phyloP scores from a whole-genome alignment of 2,329 filamentous ascomycete genomes.

The Botryotinia convoluta region DNA sequence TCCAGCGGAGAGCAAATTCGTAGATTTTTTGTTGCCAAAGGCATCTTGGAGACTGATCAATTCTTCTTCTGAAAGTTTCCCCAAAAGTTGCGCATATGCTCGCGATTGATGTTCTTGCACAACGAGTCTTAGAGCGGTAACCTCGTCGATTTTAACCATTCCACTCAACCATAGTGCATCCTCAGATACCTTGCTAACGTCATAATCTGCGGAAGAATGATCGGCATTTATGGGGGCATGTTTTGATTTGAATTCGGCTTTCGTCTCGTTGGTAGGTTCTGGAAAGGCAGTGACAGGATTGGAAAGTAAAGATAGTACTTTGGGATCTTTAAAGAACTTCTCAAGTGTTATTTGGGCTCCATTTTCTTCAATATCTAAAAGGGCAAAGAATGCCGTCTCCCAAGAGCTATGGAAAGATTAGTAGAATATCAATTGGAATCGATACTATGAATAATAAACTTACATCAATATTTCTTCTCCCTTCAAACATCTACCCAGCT shows the following conservation, averaged over 20 bases:
- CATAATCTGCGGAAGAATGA: slow-evolving; percentile 64
- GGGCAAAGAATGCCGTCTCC: slow-evolving; percentile 57
- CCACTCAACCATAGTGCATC: slow-evolving; percentile 86
- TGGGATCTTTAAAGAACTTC: slow-evolving; percentile 68
- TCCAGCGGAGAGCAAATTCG: slow-evolving; percentile 52
- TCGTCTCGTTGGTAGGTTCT: slow-evolving; percentile 59
- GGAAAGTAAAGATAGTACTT: slow-evolving; percentile 66
- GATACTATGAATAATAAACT: slow-evolving; percentile 37
- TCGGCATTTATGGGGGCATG: slow-evolving; percentile 84
- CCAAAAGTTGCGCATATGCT: slow-evolving; percentile 67
- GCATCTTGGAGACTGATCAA: slow-evolving; percentile 72
- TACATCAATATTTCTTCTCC: slow-evolving; percentile 80
- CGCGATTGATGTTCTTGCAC: slow-evolving; percentile 82
- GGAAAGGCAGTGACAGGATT: slow-evolving; percentile 68
- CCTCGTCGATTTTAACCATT: slow-evolving; percentile 72
- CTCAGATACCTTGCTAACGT: slow-evolving; percentile 76
- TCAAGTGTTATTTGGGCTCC: slow-evolving; percentile 54
- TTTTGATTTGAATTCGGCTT: slow-evolving; percentile 74
- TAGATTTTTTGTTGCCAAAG: slow-evolving; percentile 61
- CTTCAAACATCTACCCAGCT: slow-evolving; percentile 79
- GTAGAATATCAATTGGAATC: background rate
- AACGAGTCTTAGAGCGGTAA: slow-evolving; percentile 75
- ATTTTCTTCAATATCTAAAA: slow-evolving; percentile 56
- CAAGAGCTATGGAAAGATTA: slow-evolving; percentile 50
- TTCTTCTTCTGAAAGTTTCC: slow-evolving; percentile 75